A percentile compares a stretch with the other conserved stretches of the same genome.
Evolutionary conservation across 2,329 filamentous ascomycete genomes (phyloP).

Genomic region (Incumbomyces lentus): DNA sequence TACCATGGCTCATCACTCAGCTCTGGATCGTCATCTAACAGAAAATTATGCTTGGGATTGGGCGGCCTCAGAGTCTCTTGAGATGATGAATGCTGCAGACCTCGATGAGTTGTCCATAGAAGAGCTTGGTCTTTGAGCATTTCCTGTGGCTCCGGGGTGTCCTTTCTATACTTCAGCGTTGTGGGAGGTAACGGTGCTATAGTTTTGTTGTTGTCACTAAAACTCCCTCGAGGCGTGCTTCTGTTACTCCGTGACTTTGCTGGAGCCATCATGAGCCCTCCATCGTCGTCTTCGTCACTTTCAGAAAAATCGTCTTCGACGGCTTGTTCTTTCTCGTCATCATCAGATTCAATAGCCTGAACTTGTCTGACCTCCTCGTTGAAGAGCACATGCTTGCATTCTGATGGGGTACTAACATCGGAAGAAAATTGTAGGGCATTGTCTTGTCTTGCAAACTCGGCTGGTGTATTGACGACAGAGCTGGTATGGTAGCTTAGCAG

Average conservation of each 20-base stretch:
- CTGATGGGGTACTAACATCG: constrained; percentile 48
- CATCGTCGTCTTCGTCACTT: constrained; percentile 56
- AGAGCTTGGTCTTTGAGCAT: constrained; percentile 24
- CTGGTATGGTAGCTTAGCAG: constrained; percentile 43
- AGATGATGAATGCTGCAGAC: constrained; percentile 62
- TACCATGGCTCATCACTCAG: constrained; percentile 37
- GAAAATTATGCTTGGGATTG: constrained; percentile 54
- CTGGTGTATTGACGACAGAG: constrained; percentile 47
- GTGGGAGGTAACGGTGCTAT: constrained; percentile 83
- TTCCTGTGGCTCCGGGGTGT: constrained; percentile 54
- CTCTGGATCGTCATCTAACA: constrained; percentile 52
- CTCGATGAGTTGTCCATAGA: constrained; percentile 33
- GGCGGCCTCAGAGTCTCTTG: constrained; percentile 71
- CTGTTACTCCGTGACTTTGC: constrained; percentile 40
- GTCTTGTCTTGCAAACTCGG: constrained; percentile 22
- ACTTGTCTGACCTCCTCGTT: constrained; percentile 93
- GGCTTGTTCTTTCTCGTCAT: constrained; percentile 60
- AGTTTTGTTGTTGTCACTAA: constrained; percentile 61
- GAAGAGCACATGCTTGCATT: constrained; percentile 82
- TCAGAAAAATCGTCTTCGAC: constrained; percentile 38
- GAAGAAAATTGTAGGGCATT: constrained; percentile 51
- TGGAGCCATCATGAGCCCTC: constrained; percentile 71
- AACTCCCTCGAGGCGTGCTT: constrained; percentile 47
- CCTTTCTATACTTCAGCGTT: constrained; percentile 72
- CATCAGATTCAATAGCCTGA: constrained; percentile 82